Conservation (phyloP, 805 yeast genomes). For the Spathaspora sp. region DNA sequence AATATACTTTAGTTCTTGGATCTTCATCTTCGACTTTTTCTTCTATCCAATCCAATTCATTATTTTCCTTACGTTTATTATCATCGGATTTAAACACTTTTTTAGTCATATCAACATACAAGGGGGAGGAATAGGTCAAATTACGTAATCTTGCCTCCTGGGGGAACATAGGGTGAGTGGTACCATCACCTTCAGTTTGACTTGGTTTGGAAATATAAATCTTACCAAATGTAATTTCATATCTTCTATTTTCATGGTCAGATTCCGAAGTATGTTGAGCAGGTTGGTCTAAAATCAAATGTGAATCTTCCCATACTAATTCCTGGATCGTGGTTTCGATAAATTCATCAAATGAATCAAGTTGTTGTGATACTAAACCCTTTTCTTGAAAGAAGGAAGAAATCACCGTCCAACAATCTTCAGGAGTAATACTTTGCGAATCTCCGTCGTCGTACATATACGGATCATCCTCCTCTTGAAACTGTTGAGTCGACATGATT, state of each 20-base stretch:
- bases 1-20: constrained; percentile 67
- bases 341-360: constrained; percentile 97
- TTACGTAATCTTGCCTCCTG: constrained; percentile 97
- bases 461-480: constrained; percentile 45
- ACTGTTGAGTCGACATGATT: constrained; percentile 11
- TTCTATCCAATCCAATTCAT: constrained; percentile 53
- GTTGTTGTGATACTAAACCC: constrained; percentile 96
- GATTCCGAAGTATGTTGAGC: constrained; percentile 94
- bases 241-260: constrained; percentile 87
- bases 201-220: constrained; percentile 95
- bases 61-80: constrained; percentile 43
- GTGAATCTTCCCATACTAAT: constrained; percentile 92
- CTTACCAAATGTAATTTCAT: constrained; percentile 96
- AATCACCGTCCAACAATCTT: constrained; percentile 99
- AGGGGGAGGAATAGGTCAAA: constrained; percentile 92
- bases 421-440: constrained; percentile 74
- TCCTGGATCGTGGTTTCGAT: constrained; percentile 96
- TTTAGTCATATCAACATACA: constrained; percentile 94
- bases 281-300: constrained; percentile 92
- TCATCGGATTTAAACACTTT: constrained; percentile 82
- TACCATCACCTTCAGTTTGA: constrained; percentile 99
- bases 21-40: constrained; percentile 51
- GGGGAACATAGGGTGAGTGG: constrained; percentile 97
- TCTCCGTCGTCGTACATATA: constrained; percentile 66
- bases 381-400: constrained; percentile 94